A percentile compares a stretch with the other conserved stretches of the same genome.
phyloP scores from a whole-genome alignment of 805 yeast genomes.

The Lipomyces sp. region DNA sequence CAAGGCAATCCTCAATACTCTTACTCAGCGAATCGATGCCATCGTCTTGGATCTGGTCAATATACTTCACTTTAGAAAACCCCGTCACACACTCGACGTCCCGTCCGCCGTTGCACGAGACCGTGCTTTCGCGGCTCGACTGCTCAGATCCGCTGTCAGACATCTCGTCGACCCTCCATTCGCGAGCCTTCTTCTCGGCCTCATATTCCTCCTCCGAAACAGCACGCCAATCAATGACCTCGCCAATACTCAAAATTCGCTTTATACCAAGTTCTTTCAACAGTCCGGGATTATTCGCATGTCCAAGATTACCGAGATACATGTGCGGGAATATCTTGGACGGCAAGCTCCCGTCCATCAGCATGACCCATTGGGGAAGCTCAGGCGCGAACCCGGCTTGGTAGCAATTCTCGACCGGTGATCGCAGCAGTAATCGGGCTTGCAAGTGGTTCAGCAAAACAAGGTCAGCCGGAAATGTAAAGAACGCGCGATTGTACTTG shows the following conservation, averaged over 20 bases:
- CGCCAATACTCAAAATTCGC: conserved; percentile 86
- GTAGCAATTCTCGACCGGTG: conserved; percentile 42
- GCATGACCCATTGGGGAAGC: conserved; percentile 43
- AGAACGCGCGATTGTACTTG: conserved; percentile 75
- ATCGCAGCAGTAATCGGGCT: conserved; percentile 59
- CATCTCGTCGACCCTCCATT: neutral
- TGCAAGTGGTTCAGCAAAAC: conserved; percentile 68
- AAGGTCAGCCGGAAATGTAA: conserved; percentile 78
- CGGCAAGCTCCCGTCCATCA: conserved; percentile 71
- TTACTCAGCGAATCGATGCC: conserved; percentile 78
- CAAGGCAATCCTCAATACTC: conserved; percentile 65
- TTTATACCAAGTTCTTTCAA: conserved; percentile 68
- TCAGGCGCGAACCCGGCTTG: conserved; percentile 16
- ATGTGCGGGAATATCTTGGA: conserved; percentile 81
- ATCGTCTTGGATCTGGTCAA: conserved; percentile 83
- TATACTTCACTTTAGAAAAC: conserved; percentile 59
- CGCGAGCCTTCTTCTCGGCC: neutral
- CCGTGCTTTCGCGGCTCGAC: conserved; percentile 1
- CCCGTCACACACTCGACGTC: conserved; percentile 30
- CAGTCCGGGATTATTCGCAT: conserved; percentile 74
- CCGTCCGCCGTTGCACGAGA: neutral
- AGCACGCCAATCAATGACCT: conserved; percentile 45
- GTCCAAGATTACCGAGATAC: conserved; percentile 81
- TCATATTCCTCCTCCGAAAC: conserved; percentile 18
- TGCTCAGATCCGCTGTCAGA: neutral